Conservation (phyloP, 2,329 filamentous ascomycete genomes). For the Alternaria incomplexa region DNA sequence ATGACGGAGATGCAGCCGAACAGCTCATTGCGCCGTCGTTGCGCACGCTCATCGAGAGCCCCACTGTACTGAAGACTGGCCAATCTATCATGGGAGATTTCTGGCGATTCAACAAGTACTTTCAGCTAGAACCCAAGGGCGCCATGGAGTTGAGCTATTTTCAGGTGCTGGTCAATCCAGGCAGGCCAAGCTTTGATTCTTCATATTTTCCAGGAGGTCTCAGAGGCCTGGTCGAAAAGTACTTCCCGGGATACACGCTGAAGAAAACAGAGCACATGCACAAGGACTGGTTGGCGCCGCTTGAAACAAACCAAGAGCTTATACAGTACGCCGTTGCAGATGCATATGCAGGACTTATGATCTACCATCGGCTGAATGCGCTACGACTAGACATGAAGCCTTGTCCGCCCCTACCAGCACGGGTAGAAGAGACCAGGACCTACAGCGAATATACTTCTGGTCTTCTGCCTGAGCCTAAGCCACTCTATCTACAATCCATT, state of each 20-base stretch:
- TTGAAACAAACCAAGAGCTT: background rate
- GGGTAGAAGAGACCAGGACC: background rate
- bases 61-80: background rate
- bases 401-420: background rate
- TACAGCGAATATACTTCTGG: background rate
- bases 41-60: background rate
- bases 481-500: background rate
- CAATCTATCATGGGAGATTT: background rate
- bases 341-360: background rate
- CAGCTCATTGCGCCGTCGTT: background rate
- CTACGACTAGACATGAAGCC: background rate
- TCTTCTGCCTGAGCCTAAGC: background rate
- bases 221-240: background rate
- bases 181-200: background rate
- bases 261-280: background rate
- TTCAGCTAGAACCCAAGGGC: background rate
- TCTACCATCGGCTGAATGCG: background rate
- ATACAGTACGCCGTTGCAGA: background rate
- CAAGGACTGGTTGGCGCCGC: background rate
- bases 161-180: background rate
- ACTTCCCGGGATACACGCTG: background rate
- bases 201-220: background rate
- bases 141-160: background rate
- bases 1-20: background rate
- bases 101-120: background rate